Evolutionary conservation across 495 filamentous ascomycete genomes (phyloP), one percentile per base, ranked within the genome.

Genomic region (Platismatia glauca): DNA sequence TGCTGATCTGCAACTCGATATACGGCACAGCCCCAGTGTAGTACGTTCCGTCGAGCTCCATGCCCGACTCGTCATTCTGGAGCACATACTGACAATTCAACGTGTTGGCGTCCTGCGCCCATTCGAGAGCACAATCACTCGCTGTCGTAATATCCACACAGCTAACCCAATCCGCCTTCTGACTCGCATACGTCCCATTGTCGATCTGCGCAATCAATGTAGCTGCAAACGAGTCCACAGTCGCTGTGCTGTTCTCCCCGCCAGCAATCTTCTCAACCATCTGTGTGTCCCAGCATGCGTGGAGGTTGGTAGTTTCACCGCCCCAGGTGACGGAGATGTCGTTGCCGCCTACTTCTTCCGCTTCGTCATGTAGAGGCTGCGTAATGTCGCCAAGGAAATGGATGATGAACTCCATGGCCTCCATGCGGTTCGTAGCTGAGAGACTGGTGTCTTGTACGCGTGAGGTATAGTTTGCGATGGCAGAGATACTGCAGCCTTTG

Each of bases 1-100:
- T 86, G 4, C 88, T 89, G 67, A 96, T 80, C 72, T 89, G 83
- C 65, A 83, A 64, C 75, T 93, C 84, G 46, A 94, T 77, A 53
- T 87, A 80, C 24, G 80, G 81, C 22, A 81, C 74, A 18, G 85
- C 82, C 22, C 75, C 76, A 53, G 86, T 75, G 68, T 85, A 87
- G 72, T 92, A 92, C 9, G 75, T 73, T 0, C 78, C 79, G 57
- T 78, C 78, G 29, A 90, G 70, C 68, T 90, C 87, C 67, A 81
- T 71, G 8, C 79, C 81, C 16, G 63, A 65, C 66, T 74, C 69
- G 60, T 84, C 79, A 62, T 64, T 70, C 61, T 74, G 73, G 56
- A 84, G 71, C 38, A 85, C 75, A 50, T 78, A 77, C 20, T 66
- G 66, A 72, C 84, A 87, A 27, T 86, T 80, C 61, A 75, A 79